These are phyloP conservation scores for Mantamonas sphyraenae DNA, from an alignment of 78 protist genomes.

Conservation along the genomic window DNA sequence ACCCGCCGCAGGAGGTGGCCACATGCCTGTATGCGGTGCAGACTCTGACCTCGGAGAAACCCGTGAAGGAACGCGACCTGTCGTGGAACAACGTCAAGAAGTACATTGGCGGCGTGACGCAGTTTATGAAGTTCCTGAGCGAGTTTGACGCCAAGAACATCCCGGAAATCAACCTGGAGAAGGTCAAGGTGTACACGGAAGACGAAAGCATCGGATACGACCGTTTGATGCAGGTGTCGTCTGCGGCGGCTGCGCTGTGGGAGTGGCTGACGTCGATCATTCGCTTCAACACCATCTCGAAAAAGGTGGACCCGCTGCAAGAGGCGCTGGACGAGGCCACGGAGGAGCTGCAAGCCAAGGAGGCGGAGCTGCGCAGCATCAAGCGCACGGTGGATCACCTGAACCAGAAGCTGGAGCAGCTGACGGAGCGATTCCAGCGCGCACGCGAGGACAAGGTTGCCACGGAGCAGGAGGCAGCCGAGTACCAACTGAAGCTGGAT, in stretches of 20 bases:
- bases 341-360: slow-evolving; percentile 19
- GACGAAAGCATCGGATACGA: too few species aligned
- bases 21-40: slow-evolving; percentile 28
- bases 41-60: not conserved
- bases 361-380: slow-evolving; percentile 13
- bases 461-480: slow-evolving; percentile 34
- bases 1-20: slow-evolving; percentile 56
- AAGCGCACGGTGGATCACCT: slow-evolving; percentile 15
- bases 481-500: slow-evolving; percentile 24
- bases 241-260: slow-evolving; percentile 64
- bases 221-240: too few species aligned
- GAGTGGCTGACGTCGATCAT: slow-evolving; percentile 46
- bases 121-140: slow-evolving; percentile 19
- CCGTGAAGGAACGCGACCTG: slow-evolving; percentile 11
- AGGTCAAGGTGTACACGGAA: slow-evolving; percentile 9
- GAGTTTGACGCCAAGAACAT: slow-evolving; percentile 62
- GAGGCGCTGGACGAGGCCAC: slow-evolving; percentile 42
- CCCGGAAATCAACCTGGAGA: slow-evolving; percentile 23
- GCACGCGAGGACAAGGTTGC: not conserved
- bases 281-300: slow-evolving; percentile 37
- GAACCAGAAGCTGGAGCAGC: not conserved
- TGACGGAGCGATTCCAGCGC: slow-evolving; percentile 1
- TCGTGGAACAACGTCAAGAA: slow-evolving; percentile 37
- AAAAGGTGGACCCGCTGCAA: slow-evolving; percentile 62
- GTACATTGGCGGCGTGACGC: slow-evolving; percentile 12